Evolutionary conservation across 371 early-diverging fungal species (phyloP), one percentile per base, ranked within the genome.

Genomic region (Rhizopus delemar): DNA sequence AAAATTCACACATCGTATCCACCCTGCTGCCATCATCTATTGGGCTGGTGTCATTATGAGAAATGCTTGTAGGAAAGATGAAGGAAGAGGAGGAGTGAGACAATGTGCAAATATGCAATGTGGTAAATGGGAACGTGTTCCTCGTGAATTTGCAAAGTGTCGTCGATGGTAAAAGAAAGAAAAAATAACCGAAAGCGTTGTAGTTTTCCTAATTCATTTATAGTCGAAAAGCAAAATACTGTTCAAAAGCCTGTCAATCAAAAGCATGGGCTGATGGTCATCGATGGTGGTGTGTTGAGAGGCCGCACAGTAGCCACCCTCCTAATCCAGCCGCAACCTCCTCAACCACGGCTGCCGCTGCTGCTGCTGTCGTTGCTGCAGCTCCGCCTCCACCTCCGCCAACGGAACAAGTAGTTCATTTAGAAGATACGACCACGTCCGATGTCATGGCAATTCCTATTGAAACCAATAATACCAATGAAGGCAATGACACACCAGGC

Each of bases 11-110:
- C 78, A 82, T 60, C 81, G 86, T 36, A 55, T 81, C 34, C 87
- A 89, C 56, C 84, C 88, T 5, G 69, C 78, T 28, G 85, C 86
- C 53, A 87, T 91, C 55, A 86, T 85, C 50, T 85, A 86, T 57
- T 91, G 91, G 91, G 90, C 91, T 8, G 83, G 85, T 15, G 87
- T 88, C 11, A 87, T 90, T 53, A 91, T 91, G 91, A 83, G 90
- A 69, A 91, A 91, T 68, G 85, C 85, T 53, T 91, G 90, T 63
- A 82, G 89, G 50, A 90, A 88, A 59, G 90, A 91, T 63, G 90
- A 90, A 56, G 67, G 77, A 41, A 82, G 82, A 45, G 82, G 85
- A 53, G 88, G 87, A 38, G 77, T 89, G 41, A 80, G 90, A 45
- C 89, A 86, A 63, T 91, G 91, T 64, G 88, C 90, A 28, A 82